Percentiles rank a stretch among this genome's conserved stretches.
phyloP scores from a whole-genome alignment of 768 basidiomycete genomes.

The Podaxis pistillaris region DNA sequence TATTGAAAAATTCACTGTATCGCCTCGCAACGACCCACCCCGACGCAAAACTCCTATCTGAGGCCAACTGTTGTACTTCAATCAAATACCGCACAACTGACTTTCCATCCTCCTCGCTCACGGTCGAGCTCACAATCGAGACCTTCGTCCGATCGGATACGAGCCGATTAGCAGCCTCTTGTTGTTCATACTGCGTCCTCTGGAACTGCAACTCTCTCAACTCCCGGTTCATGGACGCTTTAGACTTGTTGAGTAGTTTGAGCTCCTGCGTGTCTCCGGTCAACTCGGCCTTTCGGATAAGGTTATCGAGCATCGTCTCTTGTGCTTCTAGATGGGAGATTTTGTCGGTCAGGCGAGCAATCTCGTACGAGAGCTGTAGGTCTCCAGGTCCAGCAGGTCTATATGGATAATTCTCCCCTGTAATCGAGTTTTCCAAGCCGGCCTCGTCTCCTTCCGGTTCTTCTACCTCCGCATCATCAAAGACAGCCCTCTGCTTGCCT shows the following conservation, averaged over 20 bases:
- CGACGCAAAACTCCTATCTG: constrained; percentile 73
- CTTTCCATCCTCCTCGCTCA: constrained; percentile 83
- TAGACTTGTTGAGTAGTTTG: constrained; percentile 76
- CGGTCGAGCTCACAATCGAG: constrained; percentile 80
- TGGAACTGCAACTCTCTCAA: constrained; percentile 85
- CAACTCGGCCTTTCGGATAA: constrained; percentile 94
- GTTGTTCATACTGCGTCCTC: constrained; percentile 90
- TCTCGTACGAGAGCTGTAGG: constrained; percentile 85
- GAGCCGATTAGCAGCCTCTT: constrained; percentile 87
- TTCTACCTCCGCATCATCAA: constrained; percentile 37
- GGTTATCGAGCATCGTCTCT: constrained; percentile 76
- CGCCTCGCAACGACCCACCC: constrained; percentile 93
- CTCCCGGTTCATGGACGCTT: constrained; percentile 78
- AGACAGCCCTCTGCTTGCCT: constrained; percentile 23
- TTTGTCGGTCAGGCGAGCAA: constrained; percentile 72
- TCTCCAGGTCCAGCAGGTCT: constrained; percentile 87
- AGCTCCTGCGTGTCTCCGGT: constrained; percentile 89
- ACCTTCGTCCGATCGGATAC: constrained; percentile 81
- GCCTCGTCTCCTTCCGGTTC: constrained; percentile 47
- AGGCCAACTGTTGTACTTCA: constrained; percentile 86
- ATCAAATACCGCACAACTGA: constrained; percentile 90
- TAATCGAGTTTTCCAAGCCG: constrained; percentile 31
- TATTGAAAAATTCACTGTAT: constrained; percentile 92
- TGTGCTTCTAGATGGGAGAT: constrained; percentile 78
- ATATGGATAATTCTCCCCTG: constrained; percentile 45